These are phyloP conservation scores for Kodamaea kakaduensis DNA, from an alignment of 805 yeast genomes.

Conservation along the genomic window DNA sequence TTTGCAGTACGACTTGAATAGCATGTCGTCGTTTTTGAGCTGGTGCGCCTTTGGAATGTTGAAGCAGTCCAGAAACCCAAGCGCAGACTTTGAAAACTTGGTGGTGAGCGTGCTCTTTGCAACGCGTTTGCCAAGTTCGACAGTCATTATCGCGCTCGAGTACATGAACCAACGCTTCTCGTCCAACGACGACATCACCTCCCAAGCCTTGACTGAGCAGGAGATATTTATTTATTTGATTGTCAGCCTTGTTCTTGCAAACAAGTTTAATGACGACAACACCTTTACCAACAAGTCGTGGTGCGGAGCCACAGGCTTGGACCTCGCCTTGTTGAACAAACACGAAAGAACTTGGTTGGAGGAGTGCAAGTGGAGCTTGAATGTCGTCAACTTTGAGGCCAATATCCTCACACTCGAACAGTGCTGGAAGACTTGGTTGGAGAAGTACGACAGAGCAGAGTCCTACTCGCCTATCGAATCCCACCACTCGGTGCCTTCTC, in stretches of 20 bases:
- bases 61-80: conserved; percentile 45
- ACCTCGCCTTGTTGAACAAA: conserved; percentile 53
- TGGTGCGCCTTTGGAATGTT: conserved; percentile 69
- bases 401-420: conserved; percentile 41
- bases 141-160: conserved; percentile 75
- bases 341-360: conserved; percentile 70
- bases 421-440: conserved; percentile 44
- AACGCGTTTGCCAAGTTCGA: conserved; percentile 80
- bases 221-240: conserved; percentile 55
- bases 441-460: conserved; percentile 22
- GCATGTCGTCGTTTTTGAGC: conserved; percentile 77
- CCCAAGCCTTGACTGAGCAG: conserved; percentile 20
- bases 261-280: conserved; percentile 94
- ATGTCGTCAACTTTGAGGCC: conserved; percentile 34
- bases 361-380: conserved; percentile 56
- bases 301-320: conserved; percentile 91
- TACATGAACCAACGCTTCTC: conserved; percentile 62
- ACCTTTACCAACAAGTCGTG: conserved; percentile 93
- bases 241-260: conserved; percentile 74
- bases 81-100: conserved; percentile 52
- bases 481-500: conserved; percentile 1
- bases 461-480: neutral
- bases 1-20: conserved; percentile 72
- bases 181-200: conserved; percentile 19
- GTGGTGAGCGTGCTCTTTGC: conserved; percentile 72